Percentiles rank a stretch among this genome's conserved stretches.
phyloP scores from a whole-genome alignment of 2,329 filamentous ascomycete genomes.

The Aspergillus sojae region DNA sequence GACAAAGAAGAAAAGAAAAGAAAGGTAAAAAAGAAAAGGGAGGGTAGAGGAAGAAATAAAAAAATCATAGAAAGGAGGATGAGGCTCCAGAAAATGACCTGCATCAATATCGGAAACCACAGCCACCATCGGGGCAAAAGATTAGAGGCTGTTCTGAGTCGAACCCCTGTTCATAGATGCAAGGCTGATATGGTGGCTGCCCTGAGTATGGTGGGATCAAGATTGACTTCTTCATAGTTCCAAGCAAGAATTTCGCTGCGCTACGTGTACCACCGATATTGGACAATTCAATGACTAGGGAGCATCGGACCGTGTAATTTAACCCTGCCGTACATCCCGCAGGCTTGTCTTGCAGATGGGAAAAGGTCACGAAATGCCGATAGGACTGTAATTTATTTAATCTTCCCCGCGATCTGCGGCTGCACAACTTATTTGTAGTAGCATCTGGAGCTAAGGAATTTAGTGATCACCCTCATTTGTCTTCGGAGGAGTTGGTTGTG shows the following conservation, averaged over 20 bases:
- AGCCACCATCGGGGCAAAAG: neutral
- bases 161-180: neutral
- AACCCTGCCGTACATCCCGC: neutral
- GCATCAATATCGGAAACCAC: neutral
- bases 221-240: neutral
- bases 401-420: conserved; percentile 9
- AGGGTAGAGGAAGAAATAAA: neutral
- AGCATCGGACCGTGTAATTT: neutral
- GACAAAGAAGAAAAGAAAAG: neutral
- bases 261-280: neutral
- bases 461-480: neutral
- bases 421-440: neutral
- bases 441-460: neutral
- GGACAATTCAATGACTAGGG: neutral
- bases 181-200: neutral
- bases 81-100: neutral
- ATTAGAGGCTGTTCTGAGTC: neutral
- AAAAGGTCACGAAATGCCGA: neutral
- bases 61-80: neutral
- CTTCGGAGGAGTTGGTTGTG: neutral
- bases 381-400: neutral
- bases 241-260: neutral
- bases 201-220: neutral
- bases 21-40: neutral
- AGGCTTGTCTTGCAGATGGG: neutral